phyloP scores from a whole-genome alignment of 257 asterid genomes.

The Plantago elongata region DNA sequence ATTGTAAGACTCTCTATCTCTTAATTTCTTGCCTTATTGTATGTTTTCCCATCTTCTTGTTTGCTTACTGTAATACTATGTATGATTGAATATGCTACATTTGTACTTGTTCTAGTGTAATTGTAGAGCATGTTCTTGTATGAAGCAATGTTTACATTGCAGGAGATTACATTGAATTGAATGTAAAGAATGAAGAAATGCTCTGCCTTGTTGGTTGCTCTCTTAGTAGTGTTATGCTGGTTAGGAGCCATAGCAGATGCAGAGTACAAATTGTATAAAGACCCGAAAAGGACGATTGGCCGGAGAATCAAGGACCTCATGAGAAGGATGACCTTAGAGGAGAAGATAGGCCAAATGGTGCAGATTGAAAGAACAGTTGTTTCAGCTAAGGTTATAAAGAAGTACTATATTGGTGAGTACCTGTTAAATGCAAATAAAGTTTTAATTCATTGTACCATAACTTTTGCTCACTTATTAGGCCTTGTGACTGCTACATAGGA shows the following conservation, averaged over 20 bases:
- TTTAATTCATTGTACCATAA: background rate
- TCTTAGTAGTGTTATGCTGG: conserved; percentile 29
- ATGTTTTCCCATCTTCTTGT: too few relatives aligned
- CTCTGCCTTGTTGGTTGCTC: conserved; percentile 22
- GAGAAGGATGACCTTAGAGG: conserved; percentile 56
- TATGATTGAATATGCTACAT: too few relatives aligned
- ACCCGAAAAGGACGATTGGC: conserved; percentile 40
- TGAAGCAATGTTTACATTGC: background rate
- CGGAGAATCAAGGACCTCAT: conserved; percentile 52
- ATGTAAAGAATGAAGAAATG: conserved; percentile 31
- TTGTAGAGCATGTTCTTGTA: background rate
- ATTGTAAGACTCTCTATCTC: too few relatives aligned
- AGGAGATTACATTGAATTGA: conserved; percentile 4
- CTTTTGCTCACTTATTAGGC: background rate
- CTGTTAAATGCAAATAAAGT: background rate
- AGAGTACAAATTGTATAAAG: conserved; percentile 50
- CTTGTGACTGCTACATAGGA: too few relatives aligned
- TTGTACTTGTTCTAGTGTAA: too few relatives aligned
- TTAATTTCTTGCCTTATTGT: too few relatives aligned
- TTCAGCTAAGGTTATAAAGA: conserved; percentile 41
- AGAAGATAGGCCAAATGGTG: conserved; percentile 76
- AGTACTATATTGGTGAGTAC: conserved; percentile 38
- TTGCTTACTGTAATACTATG: too few relatives aligned
- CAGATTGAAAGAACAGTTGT: conserved; percentile 62
- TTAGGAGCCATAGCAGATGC: conserved; percentile 37